Conservation (phyloP, 345 rosid genomes). For the Kandelia obovata region DNA sequence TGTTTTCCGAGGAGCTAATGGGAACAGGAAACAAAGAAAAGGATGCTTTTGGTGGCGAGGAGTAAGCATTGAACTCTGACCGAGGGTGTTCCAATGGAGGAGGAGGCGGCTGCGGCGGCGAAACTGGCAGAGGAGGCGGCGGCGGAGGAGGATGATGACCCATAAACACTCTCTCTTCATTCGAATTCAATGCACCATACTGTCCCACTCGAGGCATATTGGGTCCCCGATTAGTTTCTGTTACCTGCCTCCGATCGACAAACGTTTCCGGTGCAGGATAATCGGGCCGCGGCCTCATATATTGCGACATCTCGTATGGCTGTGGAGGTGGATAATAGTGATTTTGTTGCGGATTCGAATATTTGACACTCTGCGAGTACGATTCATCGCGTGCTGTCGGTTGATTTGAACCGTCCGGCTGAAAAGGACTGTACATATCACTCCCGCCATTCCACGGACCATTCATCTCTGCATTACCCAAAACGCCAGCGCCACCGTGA, state of each 20-base stretch:
- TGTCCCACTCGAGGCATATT: no score
- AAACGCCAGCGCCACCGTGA: constrained; percentile 34
- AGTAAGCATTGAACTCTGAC: constrained; percentile 22
- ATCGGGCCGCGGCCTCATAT: neutral
- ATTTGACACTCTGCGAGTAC: constrained; percentile 1
- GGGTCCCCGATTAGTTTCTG: no score
- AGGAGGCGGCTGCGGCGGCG: constrained; percentile 39
- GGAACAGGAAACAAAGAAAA: constrained; percentile 52
- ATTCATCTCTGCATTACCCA: neutral
- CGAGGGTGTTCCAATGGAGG: constrained; percentile 45
- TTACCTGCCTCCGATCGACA: constrained; percentile 15
- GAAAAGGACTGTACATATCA: constrained; percentile 11
- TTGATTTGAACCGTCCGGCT: neutral
- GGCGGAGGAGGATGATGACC: constrained; percentile 28
- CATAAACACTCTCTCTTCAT: neutral
- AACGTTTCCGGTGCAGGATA: constrained; percentile 14
- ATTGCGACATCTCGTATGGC: neutral
- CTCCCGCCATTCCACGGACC: neutral
- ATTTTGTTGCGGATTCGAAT: constrained; percentile 12
- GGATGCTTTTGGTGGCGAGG: constrained; percentile 35
- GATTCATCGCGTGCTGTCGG: neutral
- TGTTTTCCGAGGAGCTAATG: constrained; percentile 26
- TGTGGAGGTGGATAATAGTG: constrained; percentile 15
- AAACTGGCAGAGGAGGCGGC: constrained; percentile 21
- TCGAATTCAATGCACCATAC: no score